Conservation (phyloP, 805 yeast genomes). For the Zygoascus biomembranicola region DNA sequence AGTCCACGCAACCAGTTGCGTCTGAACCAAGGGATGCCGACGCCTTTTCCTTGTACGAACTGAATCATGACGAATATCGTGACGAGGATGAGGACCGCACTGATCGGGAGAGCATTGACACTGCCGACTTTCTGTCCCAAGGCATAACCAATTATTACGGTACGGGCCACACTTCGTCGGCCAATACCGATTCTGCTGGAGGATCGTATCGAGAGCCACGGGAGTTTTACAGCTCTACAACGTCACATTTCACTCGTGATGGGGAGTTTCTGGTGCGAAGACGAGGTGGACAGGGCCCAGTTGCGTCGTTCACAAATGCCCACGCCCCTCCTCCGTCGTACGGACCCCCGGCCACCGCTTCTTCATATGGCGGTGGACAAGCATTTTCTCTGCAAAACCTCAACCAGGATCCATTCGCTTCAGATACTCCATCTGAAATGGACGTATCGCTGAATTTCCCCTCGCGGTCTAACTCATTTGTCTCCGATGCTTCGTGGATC, state of each 20-base stretch:
- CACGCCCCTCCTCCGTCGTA: not conserved
- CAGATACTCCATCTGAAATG: not conserved
- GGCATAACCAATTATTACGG: conserved; percentile 1
- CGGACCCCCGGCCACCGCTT: not conserved
- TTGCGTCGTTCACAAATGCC: not conserved
- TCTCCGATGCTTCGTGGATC: not conserved
- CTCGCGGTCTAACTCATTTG: not conserved
- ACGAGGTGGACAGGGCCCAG: not conserved
- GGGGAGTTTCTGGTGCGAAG: conserved; percentile 1
- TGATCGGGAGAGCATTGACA: not conserved
- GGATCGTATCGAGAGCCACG: not conserved
- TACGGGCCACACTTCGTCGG: not conserved
- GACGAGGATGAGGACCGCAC: not conserved
- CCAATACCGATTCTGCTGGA: not conserved
- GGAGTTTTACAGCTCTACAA: not conserved
- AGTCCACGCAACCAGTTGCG: not conserved
- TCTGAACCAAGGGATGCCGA: not conserved
- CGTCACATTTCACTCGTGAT: not conserved
- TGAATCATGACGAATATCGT: not conserved
- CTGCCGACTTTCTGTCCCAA: conserved; percentile 1
- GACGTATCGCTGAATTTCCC: not conserved
- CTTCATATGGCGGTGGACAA: not conserved
- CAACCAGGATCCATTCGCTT: not conserved
- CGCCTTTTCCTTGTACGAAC: not conserved
- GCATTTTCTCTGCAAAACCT: not conserved